Conservation (phyloP, 495 filamentous ascomycete genomes). For the Penicillium diatomitis region DNA sequence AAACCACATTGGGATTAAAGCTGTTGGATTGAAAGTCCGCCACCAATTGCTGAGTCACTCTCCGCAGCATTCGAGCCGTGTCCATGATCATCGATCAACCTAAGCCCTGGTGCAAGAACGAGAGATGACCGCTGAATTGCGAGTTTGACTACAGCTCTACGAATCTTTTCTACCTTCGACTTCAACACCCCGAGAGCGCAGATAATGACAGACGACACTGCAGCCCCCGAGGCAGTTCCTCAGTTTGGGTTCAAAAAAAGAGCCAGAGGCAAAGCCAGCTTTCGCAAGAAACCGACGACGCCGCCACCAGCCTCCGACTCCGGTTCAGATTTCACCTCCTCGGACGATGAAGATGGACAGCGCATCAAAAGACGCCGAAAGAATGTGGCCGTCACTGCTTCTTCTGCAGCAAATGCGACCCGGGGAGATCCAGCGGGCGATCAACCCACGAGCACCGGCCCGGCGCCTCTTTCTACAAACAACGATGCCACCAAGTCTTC, state of each 20-base stretch:
- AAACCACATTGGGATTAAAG: too few relatives aligned
- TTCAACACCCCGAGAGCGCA: not conserved
- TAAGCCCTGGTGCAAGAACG: not conserved
- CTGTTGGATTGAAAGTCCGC: too few relatives aligned
- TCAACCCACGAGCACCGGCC: conserved; percentile 46
- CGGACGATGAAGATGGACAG: conserved; percentile 64
- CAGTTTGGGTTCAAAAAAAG: conserved; percentile 73
- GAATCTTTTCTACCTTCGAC: too few relatives aligned
- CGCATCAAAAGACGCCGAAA: conserved; percentile 72
- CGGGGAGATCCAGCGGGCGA: conserved; percentile 39
- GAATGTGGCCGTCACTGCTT: conserved; percentile 51
- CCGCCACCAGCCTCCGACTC: conserved; percentile 58
- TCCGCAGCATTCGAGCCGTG: conserved; percentile 3
- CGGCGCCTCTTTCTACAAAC: conserved; percentile 46
- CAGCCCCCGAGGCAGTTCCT: conserved; percentile 10
- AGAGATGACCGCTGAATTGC: too few relatives aligned
- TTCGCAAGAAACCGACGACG: conserved; percentile 76
- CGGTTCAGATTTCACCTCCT: conserved; percentile 59
- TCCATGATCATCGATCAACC: not conserved
- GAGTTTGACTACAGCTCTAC: too few relatives aligned
- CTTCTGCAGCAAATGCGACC: conserved; percentile 32
- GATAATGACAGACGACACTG: conserved; percentile 12
- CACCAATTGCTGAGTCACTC: not conserved
- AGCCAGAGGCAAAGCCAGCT: conserved; percentile 63
- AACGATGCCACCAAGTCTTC: conserved; percentile 89